Percentiles rank a stretch among this genome's conserved stretches.
These are phyloP conservation scores for Picocystis sp. DNA, from an alignment of 163 green algal genomes.

Conservation along the genomic window DNA sequence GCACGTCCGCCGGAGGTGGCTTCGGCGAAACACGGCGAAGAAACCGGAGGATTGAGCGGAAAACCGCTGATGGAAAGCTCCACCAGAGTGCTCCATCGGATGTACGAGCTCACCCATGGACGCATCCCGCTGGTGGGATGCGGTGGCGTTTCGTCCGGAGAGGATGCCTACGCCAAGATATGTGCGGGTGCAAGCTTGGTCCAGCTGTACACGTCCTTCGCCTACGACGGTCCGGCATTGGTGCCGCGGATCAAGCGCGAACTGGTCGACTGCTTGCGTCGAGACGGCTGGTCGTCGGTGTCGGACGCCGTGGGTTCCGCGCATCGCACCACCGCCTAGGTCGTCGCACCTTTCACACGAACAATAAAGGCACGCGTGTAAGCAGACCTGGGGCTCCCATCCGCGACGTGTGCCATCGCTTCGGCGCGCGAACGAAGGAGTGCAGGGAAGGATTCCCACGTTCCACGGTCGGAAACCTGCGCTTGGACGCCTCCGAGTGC, in stretches of 20 bases:
- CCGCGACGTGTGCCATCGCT: too few species aligned
- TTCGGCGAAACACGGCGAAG: slow-evolving; percentile 31
- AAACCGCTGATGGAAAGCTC: slow-evolving; percentile 58
- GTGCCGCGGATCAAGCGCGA: slow-evolving; percentile 60
- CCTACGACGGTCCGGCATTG: slow-evolving; percentile 66
- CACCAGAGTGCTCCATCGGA: slow-evolving; percentile 41
- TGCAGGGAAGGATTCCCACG: too few species aligned
- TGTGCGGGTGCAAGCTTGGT: slow-evolving; percentile 82
- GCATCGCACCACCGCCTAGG: slow-evolving; percentile 12
- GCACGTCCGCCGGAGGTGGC: slow-evolving; percentile 46
- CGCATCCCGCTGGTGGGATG: slow-evolving; percentile 78
- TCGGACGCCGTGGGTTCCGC: slow-evolving; percentile 76
- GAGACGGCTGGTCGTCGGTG: slow-evolving; percentile 69
- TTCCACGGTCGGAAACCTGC: too few species aligned
- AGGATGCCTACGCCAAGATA: slow-evolving; percentile 90
- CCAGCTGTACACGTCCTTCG: slow-evolving; percentile 85
- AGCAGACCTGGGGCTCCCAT: too few species aligned
- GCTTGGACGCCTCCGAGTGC: too few species aligned
- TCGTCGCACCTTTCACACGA: not conserved
- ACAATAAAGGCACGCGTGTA: not conserved
- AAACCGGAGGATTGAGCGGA: slow-evolving; percentile 76
- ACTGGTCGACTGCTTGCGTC: slow-evolving; percentile 53
- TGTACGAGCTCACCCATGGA: slow-evolving; percentile 44
- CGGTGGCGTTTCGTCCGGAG: slow-evolving; percentile 64
- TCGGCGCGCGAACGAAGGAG: too few species aligned